Conservation (phyloP, 495 filamentous ascomycete species). For the Pseudomonodictys pantanalensis region DNA sequence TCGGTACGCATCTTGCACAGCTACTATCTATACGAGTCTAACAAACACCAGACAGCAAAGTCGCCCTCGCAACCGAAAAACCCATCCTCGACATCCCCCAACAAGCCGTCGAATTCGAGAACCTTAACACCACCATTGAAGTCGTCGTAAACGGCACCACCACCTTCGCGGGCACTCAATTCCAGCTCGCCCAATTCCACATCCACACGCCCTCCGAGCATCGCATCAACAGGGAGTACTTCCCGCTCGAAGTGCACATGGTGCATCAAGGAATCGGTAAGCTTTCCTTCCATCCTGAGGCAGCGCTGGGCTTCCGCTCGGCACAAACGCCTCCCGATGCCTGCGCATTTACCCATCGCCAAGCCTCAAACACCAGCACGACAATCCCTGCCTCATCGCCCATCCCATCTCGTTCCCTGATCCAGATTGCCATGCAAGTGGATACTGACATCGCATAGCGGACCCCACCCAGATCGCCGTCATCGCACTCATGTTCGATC, state of each 20-base stretch:
- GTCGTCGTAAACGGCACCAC: slow-evolving; percentile 45
- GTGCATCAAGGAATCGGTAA: slow-evolving; percentile 54
- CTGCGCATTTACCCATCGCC: neutral
- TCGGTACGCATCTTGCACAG: slow-evolving; percentile 47
- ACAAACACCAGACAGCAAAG: slow-evolving; percentile 28
- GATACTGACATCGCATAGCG: slow-evolving; percentile 11
- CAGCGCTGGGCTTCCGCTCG: too few relatives aligned
- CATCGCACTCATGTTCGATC: slow-evolving; percentile 58
- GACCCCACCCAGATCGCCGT: slow-evolving; percentile 48
- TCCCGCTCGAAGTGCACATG: slow-evolving; percentile 63
- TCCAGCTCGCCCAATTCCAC: slow-evolving; percentile 62
- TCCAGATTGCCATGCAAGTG: too few relatives aligned
- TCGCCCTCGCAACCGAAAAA: slow-evolving; percentile 32
- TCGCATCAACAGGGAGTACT: slow-evolving; percentile 54
- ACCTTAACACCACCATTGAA: slow-evolving; percentile 60
- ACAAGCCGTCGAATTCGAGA: slow-evolving; percentile 53
- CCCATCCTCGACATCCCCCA: slow-evolving; percentile 45
- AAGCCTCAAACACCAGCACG: neutral
- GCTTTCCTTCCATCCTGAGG: slow-evolving; percentile 15
- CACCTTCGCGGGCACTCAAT: slow-evolving; percentile 46
- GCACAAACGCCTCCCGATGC: neutral
- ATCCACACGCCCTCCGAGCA: slow-evolving; percentile 71
- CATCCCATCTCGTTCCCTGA: neutral
- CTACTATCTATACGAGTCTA: neutral
- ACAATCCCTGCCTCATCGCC: neutral